Conservation (phyloP, 208 protist genomes). For the Wallacemonas sp. region DNA sequence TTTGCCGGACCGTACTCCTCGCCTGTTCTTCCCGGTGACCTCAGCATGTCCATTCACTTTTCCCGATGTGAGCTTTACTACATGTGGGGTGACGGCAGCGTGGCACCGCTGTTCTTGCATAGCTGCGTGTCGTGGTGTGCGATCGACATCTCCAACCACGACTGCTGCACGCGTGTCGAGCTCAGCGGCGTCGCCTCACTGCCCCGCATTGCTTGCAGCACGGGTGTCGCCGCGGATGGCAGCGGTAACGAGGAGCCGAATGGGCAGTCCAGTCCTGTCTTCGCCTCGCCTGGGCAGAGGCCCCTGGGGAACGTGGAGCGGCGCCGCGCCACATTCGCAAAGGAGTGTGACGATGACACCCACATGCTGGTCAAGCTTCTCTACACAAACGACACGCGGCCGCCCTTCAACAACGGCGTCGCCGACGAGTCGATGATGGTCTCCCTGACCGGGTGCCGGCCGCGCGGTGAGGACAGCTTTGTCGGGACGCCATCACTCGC, state of each 20-base stretch:
- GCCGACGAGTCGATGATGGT: slow-evolving; percentile 43
- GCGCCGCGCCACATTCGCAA: not conserved
- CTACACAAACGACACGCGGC: slow-evolving; percentile 62
- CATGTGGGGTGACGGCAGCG: slow-evolving; percentile 42
- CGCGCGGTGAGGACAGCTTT: not conserved
- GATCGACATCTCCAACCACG: slow-evolving; percentile 36
- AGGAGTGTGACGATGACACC: slow-evolving; percentile 4
- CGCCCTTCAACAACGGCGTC: slow-evolving; percentile 35
- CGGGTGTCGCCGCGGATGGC: slow-evolving; percentile 3
- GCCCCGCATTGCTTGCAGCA: slow-evolving; percentile 8
- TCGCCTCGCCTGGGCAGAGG: not conserved
- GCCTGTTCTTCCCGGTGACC: slow-evolving; percentile 47
- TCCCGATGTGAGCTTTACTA: slow-evolving; percentile 49
- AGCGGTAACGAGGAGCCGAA: slow-evolving; percentile 6
- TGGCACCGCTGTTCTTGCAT: slow-evolving; percentile 46
- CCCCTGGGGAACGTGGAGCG: not conserved
- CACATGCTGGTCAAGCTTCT: slow-evolving; percentile 25
- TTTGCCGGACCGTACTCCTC: slow-evolving; percentile 34
- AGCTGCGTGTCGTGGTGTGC: slow-evolving; percentile 23
- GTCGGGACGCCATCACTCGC: not conserved
- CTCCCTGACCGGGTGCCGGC: slow-evolving; percentile 30
- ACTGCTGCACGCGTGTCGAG: slow-evolving; percentile 40
- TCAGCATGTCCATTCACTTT: slow-evolving; percentile 33
- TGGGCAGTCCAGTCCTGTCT: not conserved
- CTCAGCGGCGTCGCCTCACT: slow-evolving; percentile 25